Conservation (phyloP, 2,329 filamentous ascomycete species). For the Sporothrix globosa region DNA sequence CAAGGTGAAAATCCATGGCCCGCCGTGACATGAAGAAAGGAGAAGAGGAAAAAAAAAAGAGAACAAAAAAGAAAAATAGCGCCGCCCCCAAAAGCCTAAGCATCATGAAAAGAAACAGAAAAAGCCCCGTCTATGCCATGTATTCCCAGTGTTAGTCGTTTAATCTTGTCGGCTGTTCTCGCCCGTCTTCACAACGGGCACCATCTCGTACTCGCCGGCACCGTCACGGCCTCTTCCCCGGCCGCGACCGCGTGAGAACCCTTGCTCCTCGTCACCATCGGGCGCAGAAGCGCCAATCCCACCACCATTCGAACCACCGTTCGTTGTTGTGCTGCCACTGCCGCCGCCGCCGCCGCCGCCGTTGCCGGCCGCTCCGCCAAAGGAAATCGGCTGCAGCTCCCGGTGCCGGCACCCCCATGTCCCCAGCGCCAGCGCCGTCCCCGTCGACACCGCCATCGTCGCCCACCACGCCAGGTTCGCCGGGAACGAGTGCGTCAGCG, state of each 20-base stretch:
- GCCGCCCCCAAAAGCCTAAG: background rate
- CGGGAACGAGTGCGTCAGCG: conserved; percentile 74
- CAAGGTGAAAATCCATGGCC: background rate
- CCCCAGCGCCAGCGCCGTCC: conserved; percentile 62
- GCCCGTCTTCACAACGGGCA: conserved; percentile 49
- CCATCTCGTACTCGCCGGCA: conserved; percentile 68
- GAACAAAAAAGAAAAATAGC: background rate
- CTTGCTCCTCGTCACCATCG: conserved; percentile 52
- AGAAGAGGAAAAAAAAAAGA: background rate
- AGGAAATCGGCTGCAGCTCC: conserved; percentile 85
- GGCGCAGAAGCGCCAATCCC: background rate
- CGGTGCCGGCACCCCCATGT: conserved; percentile 92
- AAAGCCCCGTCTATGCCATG: background rate
- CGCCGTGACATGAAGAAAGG: background rate
- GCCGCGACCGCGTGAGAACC: conserved; percentile 54
- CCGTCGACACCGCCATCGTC: conserved; percentile 54
- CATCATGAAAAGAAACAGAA: background rate
- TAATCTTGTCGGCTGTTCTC: conserved; percentile 31
- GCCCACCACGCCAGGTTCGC: conserved; percentile 85
- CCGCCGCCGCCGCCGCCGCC: conserved; percentile 33
- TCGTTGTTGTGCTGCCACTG: conserved; percentile 32
- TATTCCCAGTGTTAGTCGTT: background rate
- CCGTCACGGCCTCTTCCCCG: conserved; percentile 59
- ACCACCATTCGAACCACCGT: too few relatives aligned
- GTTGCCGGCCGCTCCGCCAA: conserved; percentile 62